Evolutionary conservation across 1,284 basidiomycete species (phyloP), one percentile per base, ranked within the genome.

Genomic region (Fomes fomentarius): DNA sequence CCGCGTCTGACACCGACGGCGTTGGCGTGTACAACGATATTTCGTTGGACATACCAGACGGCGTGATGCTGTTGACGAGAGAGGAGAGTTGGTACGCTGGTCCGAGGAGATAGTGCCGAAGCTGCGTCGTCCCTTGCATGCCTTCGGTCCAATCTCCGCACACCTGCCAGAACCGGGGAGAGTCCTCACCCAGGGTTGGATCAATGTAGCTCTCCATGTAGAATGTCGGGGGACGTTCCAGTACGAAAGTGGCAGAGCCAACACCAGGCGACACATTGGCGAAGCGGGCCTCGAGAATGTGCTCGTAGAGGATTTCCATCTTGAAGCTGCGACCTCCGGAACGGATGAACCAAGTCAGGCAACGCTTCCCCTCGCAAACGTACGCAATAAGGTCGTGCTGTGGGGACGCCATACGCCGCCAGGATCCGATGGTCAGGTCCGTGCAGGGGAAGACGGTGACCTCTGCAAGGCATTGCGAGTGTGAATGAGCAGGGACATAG

Each of bases 131-230:
- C 4, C 89, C 89, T 67, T 91, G 89, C 52, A 78, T 78, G 39
- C 79, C 84, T 67, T 91, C 87, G 0, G 89, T 91, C 89, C 89
- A 91, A 66, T 91, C 89, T 7, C 78, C 73, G 64, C 86, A 89
- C 34, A 76, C 74, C 61, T 83, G 83, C 89, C 89, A 91, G 8
- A 72, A 65, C 14, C 80, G 78, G 2, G 67, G 57, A 7, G 73
- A 53, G n/a, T 70, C 58, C 19, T 72, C 73, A 41, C 68, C 66
- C 14, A 64, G 53, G 22, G 61, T 62, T 26, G 74, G 63, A 7
- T 73, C 64, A 0, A 70, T 60, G 24, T 73, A 56, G 47, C 74
- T 74, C 66, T 90, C 84, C 57, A 87, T 71, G 63, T 80, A 91
- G 68, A 93, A 92, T 1, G 72, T 63, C 0, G 90, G 90, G 1